Percentiles rank a stretch among this genome's conserved stretches.
These are phyloP conservation scores for Aspergillus cavernicola DNA, from an alignment of 495 filamentous ascomycete genomes.

Conservation along the genomic window DNA sequence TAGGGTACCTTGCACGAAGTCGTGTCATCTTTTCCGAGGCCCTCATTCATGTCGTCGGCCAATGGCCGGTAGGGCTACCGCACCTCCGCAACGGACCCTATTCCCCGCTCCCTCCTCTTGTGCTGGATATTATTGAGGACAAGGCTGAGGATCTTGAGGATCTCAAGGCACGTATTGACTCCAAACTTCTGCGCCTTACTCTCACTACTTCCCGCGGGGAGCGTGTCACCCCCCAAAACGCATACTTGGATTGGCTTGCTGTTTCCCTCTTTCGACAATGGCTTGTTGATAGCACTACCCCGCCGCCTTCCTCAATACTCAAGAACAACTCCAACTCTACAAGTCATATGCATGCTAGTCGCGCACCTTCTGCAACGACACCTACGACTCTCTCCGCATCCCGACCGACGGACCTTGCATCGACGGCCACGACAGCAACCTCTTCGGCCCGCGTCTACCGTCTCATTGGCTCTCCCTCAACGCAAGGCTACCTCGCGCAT, in stretches of 20 bases:
- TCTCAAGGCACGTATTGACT: constrained; percentile 63
- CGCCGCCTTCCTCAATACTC: constrained; percentile 52
- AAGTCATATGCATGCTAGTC: constrained; percentile 6
- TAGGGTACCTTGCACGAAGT: constrained; percentile 79
- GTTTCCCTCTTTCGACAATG: constrained; percentile 84
- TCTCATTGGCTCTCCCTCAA: constrained; percentile 56
- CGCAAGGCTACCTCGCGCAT: constrained; percentile 66
- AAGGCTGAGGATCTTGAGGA: constrained; percentile 82
- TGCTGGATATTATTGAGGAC: constrained; percentile 85
- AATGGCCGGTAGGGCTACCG: constrained; percentile 78
- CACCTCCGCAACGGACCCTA: constrained; percentile 62
- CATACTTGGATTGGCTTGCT: constrained; percentile 83
- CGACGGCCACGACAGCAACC: constrained; percentile 18
- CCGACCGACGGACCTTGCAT: constrained; percentile 13
- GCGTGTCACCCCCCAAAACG: constrained; percentile 69
- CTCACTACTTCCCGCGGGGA: constrained; percentile 78
- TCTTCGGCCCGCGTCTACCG: constrained; percentile 65
- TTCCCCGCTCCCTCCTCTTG: constrained; percentile 58
- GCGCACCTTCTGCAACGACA: constrained; percentile 19
- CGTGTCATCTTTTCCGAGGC: constrained; percentile 88
- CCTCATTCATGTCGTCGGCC: constrained; percentile 84
- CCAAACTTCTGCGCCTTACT: constrained; percentile 72
- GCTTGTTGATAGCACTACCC: constrained; percentile 82
- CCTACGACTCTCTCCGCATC: constrained; percentile 26
- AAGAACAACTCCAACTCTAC: constrained; percentile 29